A percentile compares a stretch with the other conserved stretches of the same genome.
phyloP scores from a whole-genome alignment of 1,284 basidiomycete genomes.

The Austroboletus niveus region DNA sequence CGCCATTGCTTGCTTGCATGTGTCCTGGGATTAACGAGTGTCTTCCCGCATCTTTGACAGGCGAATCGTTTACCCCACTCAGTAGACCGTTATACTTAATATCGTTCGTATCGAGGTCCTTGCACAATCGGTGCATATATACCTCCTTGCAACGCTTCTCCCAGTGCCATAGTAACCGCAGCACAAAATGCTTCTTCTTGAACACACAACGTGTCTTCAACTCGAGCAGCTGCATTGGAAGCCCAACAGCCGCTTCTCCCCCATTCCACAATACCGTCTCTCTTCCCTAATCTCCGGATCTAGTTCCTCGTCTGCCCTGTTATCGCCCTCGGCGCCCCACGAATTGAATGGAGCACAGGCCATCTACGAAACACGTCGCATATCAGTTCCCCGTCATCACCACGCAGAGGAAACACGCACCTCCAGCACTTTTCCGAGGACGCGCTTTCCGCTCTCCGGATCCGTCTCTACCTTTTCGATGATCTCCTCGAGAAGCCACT shows the following conservation, averaged over 20 bases:
- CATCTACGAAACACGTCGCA: constrained; percentile 52
- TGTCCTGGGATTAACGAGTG: too few species aligned
- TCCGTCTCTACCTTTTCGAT: constrained; percentile 68
- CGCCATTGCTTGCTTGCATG: too few species aligned
- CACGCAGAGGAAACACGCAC: constrained; percentile 38
- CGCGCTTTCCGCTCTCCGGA: constrained; percentile 51
- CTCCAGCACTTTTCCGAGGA: constrained; percentile 74
- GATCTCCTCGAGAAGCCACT: constrained; percentile 92
- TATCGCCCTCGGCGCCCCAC: constrained; percentile 70
- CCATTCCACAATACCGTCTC: constrained; percentile 74
- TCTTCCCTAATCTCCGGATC: constrained; percentile 68
- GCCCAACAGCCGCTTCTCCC: constrained; percentile 73
- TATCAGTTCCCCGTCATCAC: background rate
- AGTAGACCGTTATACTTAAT: too few species aligned
- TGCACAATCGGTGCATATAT: too few species aligned
- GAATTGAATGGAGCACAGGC: constrained; percentile 73
- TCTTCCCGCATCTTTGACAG: too few species aligned
- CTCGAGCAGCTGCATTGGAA: constrained; percentile 94
- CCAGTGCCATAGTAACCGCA: too few species aligned
- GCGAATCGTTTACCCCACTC: too few species aligned
- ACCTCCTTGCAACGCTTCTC: too few species aligned
- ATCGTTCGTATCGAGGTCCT: too few species aligned
- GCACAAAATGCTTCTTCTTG: too few species aligned
- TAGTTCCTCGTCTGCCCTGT: constrained; percentile 40
- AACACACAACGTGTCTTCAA: constrained; percentile 34